Evolutionary conservation across 768 basidiomycete species (phyloP).

Genomic region (Tricholoma saponaceum): DNA sequence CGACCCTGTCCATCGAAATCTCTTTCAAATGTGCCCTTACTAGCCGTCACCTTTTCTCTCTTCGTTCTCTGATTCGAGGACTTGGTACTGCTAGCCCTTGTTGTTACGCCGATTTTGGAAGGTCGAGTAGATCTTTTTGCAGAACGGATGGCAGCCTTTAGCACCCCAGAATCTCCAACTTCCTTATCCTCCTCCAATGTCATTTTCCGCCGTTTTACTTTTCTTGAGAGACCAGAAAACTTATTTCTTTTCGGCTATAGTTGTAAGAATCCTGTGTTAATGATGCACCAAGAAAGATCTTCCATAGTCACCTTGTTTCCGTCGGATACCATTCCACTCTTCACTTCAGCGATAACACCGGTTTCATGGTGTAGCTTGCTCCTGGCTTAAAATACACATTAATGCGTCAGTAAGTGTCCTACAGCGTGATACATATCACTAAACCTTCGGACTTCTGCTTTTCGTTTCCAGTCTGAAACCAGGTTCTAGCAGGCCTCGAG

Average conservation of each 20-base stretch:
- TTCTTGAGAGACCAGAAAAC: constrained; percentile 80
- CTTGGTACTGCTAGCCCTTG: constrained; percentile 21
- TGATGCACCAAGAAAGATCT: constrained; percentile 2
- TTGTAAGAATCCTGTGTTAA: not conserved
- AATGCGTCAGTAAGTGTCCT: constrained; percentile 5
- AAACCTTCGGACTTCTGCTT: constrained; percentile 78
- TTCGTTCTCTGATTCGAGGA: constrained; percentile 29
- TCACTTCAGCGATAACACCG: constrained; percentile 36
- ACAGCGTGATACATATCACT: constrained; percentile 2
- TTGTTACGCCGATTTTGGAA: constrained; percentile 65
- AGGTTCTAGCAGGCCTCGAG: constrained; percentile 92
- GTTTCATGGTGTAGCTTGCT: constrained; percentile 75
- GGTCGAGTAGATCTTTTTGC: constrained; percentile 80
- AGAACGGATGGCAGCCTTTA: constrained; percentile 76
- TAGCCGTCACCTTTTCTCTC: constrained; percentile 28
- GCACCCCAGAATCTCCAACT: constrained; percentile 43
- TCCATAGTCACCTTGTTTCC: constrained; percentile 36
- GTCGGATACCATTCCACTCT: constrained; percentile 32
- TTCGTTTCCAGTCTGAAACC: constrained; percentile 92
- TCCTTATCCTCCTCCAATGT: constrained; percentile 78
- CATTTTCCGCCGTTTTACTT: constrained; percentile 83
- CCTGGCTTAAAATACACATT: constrained; percentile 40
- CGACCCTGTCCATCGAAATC: constrained; percentile 49
- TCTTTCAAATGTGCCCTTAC: constrained; percentile 48
- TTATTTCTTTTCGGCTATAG: constrained; percentile 71